Evolutionary conservation across 2,329 filamentous ascomycete genomes (phyloP).

Genomic region (Hyphodiscus sp.): DNA sequence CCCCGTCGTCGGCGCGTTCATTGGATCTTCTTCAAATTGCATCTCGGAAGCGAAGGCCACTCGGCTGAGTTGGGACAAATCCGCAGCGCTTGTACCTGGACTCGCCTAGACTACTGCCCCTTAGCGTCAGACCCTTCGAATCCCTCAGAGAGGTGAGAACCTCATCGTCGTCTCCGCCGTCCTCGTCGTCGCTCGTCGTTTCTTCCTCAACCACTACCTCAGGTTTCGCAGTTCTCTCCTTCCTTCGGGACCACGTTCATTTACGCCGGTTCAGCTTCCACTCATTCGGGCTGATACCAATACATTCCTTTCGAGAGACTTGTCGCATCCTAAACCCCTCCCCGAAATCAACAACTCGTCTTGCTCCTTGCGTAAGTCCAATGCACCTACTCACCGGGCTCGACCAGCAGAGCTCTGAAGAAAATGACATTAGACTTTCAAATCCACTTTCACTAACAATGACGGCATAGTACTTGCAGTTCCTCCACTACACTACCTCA

Average conservation of each 20-base stretch:
- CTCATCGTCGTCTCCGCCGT: background rate
- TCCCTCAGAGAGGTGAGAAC: background rate
- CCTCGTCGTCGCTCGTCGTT: background rate
- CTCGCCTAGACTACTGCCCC: background rate
- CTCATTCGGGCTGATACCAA: conserved; percentile 21
- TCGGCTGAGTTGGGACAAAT: background rate
- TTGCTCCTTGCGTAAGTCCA: conserved; percentile 14
- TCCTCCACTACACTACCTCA: background rate
- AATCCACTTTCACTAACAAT: too few species aligned
- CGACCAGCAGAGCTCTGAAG: background rate
- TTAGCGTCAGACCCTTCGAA: too few species aligned
- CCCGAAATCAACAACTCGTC: background rate
- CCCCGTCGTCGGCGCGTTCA: background rate
- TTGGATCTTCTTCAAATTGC: background rate
- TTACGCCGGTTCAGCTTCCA: conserved; percentile 33
- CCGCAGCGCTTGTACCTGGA: background rate
- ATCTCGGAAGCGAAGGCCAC: background rate
- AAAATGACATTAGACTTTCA: too few species aligned
- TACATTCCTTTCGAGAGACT: background rate
- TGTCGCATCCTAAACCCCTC: background rate
- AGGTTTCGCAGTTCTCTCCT: conserved; percentile 14
- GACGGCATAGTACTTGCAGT: too few species aligned
- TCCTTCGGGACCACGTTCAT: conserved; percentile 32
- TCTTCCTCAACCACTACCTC: conserved; percentile 7
- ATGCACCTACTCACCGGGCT: background rate